These are phyloP conservation scores for Fusarium sp. DNA, from an alignment of 2,329 filamentous ascomycete species.

Conservation along the genomic window DNA sequence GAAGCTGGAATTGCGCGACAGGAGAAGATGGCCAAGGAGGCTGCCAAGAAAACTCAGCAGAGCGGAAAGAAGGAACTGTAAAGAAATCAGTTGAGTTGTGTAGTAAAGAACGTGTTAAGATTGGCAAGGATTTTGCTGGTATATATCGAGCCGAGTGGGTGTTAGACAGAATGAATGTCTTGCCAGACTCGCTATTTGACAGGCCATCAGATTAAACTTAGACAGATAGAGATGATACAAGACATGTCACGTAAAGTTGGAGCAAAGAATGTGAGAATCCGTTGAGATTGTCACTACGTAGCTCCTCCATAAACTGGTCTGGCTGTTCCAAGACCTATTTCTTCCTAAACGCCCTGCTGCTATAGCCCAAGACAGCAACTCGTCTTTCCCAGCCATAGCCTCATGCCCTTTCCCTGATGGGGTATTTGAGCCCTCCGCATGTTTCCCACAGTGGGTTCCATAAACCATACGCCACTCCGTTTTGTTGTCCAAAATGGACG, in stretches of 20 bases:
- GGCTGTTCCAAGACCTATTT: constrained; percentile 23
- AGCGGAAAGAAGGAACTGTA: constrained; percentile 50
- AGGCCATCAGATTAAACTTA: neutral
- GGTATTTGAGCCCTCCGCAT: constrained; percentile 35
- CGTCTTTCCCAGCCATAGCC: constrained; percentile 29
- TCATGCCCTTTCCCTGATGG: constrained; percentile 24
- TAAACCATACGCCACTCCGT: constrained; percentile 39
- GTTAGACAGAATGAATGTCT: neutral
- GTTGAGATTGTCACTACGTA: constrained; percentile 31
- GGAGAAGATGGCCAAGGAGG: constrained; percentile 86
- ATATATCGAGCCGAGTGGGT: neutral
- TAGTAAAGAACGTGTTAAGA: neutral
- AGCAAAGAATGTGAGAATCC: constrained; percentile 5
- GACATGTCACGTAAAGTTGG: neutral
- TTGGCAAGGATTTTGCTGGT: neutral
- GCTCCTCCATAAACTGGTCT: constrained; percentile 11
- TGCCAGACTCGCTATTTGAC: neutral
- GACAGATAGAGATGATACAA: neutral
- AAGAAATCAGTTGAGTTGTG: neutral
- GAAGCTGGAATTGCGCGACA: constrained; percentile 83
- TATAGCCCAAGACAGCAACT: constrained; percentile 37
- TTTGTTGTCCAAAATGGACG: constrained; percentile 42
- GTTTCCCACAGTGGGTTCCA: constrained; percentile 24
- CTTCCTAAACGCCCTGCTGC: constrained; percentile 43
- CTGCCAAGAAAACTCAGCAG: constrained; percentile 60